Conservation (phyloP, 1,284 basidiomycete species). For the Singerocomus rubriflavus region DNA sequence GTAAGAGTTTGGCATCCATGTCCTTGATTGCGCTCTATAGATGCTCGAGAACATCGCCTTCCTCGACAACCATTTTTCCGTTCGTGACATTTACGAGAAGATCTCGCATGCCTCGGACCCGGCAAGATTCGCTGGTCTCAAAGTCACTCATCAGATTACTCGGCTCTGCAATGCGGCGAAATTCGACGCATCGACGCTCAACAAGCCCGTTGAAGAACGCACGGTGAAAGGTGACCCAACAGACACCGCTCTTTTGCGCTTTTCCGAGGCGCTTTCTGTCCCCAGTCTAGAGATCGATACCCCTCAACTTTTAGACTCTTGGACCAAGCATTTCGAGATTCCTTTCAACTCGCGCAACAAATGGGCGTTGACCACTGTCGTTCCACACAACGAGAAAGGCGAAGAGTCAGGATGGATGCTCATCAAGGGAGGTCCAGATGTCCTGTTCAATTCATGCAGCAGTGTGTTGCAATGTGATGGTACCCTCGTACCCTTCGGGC, state of each 20-base stretch:
- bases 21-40: constrained; percentile 15
- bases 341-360: constrained; percentile 67
- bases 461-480: constrained; percentile 40
- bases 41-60: constrained; percentile 43
- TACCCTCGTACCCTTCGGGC: constrained; percentile 35
- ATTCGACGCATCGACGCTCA: constrained; percentile 41
- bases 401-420: constrained; percentile 35
- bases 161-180: constrained; percentile 61
- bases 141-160: constrained; percentile 42
- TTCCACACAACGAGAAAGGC: constrained; percentile 10
- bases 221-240: constrained; percentile 60
- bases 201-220: constrained; percentile 40
- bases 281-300: constrained; percentile 20
- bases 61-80: constrained; percentile 34
- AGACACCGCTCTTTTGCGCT: constrained; percentile 59
- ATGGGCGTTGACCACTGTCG: constrained; percentile 46
- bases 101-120: constrained; percentile 14
- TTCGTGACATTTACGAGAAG: constrained; percentile 24
- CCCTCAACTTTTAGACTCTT: constrained; percentile 23
- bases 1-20: background rate
- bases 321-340: constrained; percentile 39
- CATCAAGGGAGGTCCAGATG: constrained; percentile 59
- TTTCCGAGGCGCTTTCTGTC: constrained; percentile 45
- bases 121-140: constrained; percentile 16
- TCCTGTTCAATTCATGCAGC: constrained; percentile 50